Evolutionary conservation across 345 rosid species (phyloP).

Genomic region (Rhodomyrtus tomentosa): DNA sequence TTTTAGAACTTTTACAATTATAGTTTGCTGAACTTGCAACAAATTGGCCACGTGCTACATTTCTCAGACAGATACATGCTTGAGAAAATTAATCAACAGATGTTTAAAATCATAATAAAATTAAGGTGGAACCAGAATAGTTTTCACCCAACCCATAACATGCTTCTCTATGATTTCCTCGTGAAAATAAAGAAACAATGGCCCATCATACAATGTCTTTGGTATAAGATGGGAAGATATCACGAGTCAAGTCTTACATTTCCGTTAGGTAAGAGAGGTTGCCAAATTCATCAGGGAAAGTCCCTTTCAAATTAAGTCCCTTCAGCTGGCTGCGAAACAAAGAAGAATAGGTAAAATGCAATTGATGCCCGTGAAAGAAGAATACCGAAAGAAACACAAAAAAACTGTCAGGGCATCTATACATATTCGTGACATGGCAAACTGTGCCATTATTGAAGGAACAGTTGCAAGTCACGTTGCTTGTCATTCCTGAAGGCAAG

Average conservation of each 20-base stretch:
- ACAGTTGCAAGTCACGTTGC: conserved; percentile 48
- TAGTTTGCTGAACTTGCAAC: background rate
- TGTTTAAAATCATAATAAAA: background rate
- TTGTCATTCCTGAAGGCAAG: background rate
- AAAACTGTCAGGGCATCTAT: background rate
- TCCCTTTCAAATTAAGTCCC: conserved; percentile 47
- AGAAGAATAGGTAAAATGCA: background rate
- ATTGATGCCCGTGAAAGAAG: background rate
- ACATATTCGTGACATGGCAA: conserved; percentile 62
- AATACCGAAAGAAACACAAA: background rate
- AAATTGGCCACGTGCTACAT: background rate
- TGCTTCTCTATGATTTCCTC: background rate
- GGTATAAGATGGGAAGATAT: background rate
- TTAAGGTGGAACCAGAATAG: background rate
- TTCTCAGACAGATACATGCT: background rate
- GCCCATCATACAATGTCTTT: background rate
- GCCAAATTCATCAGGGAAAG: conserved; percentile 49
- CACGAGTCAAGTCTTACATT: conserved; percentile 23
- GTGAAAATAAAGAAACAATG: background rate
- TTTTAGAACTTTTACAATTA: background rate
- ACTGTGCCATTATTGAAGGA: conserved; percentile 6
- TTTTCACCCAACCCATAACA: background rate
- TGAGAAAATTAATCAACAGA: background rate
- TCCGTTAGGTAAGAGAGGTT: conserved; percentile 38
- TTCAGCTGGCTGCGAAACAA: conserved; percentile 32